Conservation (phyloP, 176 grass and related monocot genomes). For the Oryza rufipogon region DNA sequence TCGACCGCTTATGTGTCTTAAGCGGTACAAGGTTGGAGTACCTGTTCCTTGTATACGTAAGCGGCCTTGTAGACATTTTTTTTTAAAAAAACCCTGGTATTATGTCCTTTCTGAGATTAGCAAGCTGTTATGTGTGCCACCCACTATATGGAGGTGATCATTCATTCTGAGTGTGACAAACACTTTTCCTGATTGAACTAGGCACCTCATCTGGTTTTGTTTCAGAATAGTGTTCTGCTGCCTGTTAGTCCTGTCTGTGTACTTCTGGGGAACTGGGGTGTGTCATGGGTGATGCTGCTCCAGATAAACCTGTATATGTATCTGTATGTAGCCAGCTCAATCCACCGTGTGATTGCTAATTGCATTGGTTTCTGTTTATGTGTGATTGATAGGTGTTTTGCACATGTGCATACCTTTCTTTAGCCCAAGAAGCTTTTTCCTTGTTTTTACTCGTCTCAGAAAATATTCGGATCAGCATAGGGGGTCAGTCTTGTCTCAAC, state of each 20-base stretch:
- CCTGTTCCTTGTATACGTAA: too few relatives aligned
- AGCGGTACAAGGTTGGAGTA: too few relatives aligned
- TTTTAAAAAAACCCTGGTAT: too few relatives aligned
- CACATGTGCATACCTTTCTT: not conserved
- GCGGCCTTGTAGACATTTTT: too few relatives aligned
- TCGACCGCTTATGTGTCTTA: too few relatives aligned
- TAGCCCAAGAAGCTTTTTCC: not conserved
- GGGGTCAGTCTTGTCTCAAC: not conserved
- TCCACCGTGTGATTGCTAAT: not conserved
- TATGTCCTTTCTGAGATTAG: not conserved
- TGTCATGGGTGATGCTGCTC: slow-evolving; percentile 5
- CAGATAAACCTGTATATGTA: not conserved
- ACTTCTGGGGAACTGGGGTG: not conserved
- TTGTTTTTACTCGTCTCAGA: not conserved
- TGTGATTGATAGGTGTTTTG: slow-evolving; percentile 8
- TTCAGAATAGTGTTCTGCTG: slow-evolving; percentile 3
- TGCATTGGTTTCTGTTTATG: not conserved
- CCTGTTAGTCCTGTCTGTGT: not conserved
- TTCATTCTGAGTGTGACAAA: not conserved
- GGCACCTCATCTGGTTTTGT: not conserved
- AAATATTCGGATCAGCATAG: slow-evolving; percentile 17
- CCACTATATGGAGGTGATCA: not conserved
- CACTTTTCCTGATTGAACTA: slow-evolving; percentile 9
- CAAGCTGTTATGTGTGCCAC: not conserved
- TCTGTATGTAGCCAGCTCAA: slow-evolving; percentile 1